Evolutionary conservation across 257 asterid species (phyloP).

Genomic region (Plantago ovata): DNA sequence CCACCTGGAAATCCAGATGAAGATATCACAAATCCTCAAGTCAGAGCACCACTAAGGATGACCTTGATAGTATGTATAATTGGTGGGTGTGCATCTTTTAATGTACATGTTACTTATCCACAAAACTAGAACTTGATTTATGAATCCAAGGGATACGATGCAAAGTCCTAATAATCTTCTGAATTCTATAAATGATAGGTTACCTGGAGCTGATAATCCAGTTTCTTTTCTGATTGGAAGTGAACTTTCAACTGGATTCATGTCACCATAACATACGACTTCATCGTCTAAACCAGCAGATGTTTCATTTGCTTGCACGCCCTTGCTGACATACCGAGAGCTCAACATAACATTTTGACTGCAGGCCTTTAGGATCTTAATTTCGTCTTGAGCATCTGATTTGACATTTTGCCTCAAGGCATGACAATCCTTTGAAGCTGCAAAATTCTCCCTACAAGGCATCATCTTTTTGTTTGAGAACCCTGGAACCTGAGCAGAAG

Average conservation of each 20-base stretch:
- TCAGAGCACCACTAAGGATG: neutral
- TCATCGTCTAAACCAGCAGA: conserved; percentile 41
- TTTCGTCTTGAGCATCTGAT: conserved; percentile 33
- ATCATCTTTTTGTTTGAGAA: conserved; percentile 11
- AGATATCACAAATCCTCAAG: conserved; percentile 3
- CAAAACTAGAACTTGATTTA: neutral
- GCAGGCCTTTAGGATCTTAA: conserved; percentile 23
- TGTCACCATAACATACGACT: conserved; percentile 39
- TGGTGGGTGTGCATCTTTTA: neutral
- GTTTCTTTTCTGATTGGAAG: conserved; percentile 36
- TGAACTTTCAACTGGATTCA: conserved; percentile 26
- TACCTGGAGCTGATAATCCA: conserved; percentile 41
- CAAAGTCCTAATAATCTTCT: neutral
- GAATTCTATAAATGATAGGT: conserved; percentile 3
- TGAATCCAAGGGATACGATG: neutral
- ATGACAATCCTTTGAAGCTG: conserved; percentile 18
- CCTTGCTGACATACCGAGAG: conserved; percentile 23
- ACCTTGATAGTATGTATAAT: neutral
- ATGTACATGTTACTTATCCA: neutral
- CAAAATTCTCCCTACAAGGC: conserved; percentile 20
- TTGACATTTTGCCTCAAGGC: conserved; percentile 25
- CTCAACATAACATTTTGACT: conserved; percentile 29
- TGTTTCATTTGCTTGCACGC: conserved; percentile 16
- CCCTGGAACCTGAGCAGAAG: conserved; percentile 26
- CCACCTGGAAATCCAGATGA: conserved; percentile 34